These are phyloP conservation scores for Beta lomatogona DNA, from an alignment of 179 eudicot genomes.

Conservation along the genomic window DNA sequence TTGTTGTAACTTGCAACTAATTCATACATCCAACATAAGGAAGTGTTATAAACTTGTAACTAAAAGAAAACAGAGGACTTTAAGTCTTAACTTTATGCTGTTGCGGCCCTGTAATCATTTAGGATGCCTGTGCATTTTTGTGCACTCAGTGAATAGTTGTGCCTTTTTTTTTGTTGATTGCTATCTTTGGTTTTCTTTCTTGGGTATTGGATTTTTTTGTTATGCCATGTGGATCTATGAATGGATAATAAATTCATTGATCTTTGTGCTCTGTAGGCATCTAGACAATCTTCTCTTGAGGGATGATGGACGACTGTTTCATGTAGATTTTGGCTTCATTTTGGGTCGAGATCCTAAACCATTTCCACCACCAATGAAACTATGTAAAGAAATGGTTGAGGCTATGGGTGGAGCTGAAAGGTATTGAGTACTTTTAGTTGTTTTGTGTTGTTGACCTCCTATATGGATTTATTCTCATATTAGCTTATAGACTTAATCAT, in stretches of 20 bases:
- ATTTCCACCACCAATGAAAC: constrained; percentile 99
- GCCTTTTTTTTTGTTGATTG: not conserved
- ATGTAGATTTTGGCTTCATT: constrained; percentile 96
- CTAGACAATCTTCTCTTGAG: constrained; percentile 91
- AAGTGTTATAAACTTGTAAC: no score
- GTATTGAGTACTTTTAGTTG: constrained; percentile 34
- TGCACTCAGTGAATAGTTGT: not conserved
- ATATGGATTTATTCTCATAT: not conserved
- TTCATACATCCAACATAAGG: no score
- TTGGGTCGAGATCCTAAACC: constrained; percentile 98
- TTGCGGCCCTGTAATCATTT: not conserved
- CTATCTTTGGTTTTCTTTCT: not conserved
- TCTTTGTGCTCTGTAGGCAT: constrained; percentile 60
- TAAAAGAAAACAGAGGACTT: no score
- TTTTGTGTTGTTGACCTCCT: constrained; percentile 9
- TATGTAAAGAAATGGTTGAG: constrained; percentile 99
- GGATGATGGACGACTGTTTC: constrained; percentile 94
- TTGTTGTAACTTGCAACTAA: no score
- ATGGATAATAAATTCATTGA: constrained; percentile 3
- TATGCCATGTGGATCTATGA: constrained; percentile 7
- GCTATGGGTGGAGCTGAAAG: constrained; percentile 99
- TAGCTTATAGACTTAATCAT: not conserved
- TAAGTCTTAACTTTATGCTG: no score
- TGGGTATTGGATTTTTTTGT: not conserved
- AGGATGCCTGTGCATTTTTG: not conserved